Conservation (phyloP, 2,329 filamentous ascomycete species). For the Aureobasidium sp. region DNA sequence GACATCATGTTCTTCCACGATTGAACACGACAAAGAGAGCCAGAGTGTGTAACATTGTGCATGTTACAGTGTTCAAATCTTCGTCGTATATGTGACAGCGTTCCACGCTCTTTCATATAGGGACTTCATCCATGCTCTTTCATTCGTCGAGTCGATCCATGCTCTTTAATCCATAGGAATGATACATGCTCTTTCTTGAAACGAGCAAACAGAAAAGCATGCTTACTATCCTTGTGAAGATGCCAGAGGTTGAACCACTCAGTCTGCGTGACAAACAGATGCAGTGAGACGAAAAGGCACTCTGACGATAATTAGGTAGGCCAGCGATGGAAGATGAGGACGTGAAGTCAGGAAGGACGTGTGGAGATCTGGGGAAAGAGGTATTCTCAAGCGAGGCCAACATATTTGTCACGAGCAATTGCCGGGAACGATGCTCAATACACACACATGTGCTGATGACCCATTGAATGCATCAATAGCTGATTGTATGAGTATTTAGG, state of each 20-base stretch:
- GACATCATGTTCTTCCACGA: neutral
- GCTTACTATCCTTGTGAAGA: neutral
- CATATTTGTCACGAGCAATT: neutral
- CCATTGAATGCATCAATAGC: no score
- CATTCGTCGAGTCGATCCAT: no score
- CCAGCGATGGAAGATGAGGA: neutral
- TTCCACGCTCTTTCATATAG: neutral
- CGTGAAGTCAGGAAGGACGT: neutral
- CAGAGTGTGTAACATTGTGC: no score
- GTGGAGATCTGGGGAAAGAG: neutral
- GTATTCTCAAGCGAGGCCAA: neutral
- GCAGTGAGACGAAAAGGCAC: neutral
- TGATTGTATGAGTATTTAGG: no score
- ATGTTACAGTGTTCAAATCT: neutral
- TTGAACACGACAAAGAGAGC: neutral
- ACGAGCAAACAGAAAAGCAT: neutral
- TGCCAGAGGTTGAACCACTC: neutral
- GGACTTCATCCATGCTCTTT: neutral
- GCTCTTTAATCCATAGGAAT: no score
- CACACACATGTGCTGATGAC: no score
- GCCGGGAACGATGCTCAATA: no score
- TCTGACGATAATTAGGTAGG: neutral
- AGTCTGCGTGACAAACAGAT: neutral
- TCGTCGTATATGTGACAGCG: no score
- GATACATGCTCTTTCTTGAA: neutral